Evolutionary conservation across 2,329 filamentous ascomycete species (phyloP).

Genomic region (Parastagonospora avenae): DNA sequence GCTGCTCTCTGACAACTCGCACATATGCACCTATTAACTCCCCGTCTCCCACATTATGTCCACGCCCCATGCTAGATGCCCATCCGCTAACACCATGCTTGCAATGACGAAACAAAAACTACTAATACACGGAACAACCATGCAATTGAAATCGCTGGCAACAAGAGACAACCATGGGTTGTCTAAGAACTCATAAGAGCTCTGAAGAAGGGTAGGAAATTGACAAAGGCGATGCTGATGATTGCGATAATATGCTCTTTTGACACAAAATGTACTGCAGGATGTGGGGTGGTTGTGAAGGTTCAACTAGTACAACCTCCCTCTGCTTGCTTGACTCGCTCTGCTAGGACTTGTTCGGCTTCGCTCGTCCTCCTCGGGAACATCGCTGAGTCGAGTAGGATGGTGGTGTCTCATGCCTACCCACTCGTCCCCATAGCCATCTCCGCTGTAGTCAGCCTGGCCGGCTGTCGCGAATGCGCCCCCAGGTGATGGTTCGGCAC

Average conservation of each 20-base stretch:
- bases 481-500: conserved; percentile 24
- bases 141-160: not conserved
- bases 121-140: conserved; percentile 13
- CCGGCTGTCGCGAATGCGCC: conserved; percentile 24
- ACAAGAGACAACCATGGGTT: conserved; percentile 1
- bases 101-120: conserved; percentile 3
- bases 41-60: conserved; percentile 2
- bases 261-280: conserved; percentile 1
- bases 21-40: conserved; percentile 3
- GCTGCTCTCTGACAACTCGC: not conserved
- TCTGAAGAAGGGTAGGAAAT: conserved; percentile 14
- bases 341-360: conserved; percentile 45
- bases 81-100: conserved; percentile 17
- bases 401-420: conserved; percentile 47
- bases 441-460: conserved; percentile 44
- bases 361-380: conserved; percentile 48
- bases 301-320: conserved; percentile 21
- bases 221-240: conserved; percentile 5
- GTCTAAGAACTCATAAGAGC: conserved; percentile 5
- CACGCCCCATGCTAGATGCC: conserved; percentile 6
- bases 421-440: conserved; percentile 47
- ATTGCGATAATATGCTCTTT: conserved; percentile 9
- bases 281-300: not conserved
- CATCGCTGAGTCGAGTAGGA: conserved; percentile 47
- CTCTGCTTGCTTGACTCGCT: conserved; percentile 42